A percentile compares a stretch with the other conserved stretches of the same genome.
These are phyloP conservation scores for Hirsutella minnesotensis DNA, from an alignment of 2,329 filamentous ascomycete genomes.

Conservation along the genomic window DNA sequence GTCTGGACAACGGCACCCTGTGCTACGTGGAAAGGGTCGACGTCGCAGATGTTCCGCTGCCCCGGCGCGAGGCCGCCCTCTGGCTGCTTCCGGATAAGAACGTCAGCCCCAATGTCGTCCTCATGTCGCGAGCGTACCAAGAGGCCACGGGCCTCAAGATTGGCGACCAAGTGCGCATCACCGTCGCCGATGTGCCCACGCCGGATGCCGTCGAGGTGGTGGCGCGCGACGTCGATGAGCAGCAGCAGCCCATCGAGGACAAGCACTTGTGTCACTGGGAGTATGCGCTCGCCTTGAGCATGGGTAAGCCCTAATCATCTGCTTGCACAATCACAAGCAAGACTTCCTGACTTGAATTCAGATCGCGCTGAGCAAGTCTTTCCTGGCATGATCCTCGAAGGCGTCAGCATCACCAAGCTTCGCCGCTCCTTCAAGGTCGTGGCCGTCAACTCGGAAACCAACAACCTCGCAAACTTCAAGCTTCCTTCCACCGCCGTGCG, in stretches of 20 bases:
- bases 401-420: slow-evolving; percentile 25
- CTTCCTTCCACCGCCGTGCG: slow-evolving; percentile 23
- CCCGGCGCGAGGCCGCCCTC: slow-evolving; percentile 32
- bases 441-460: slow-evolving; percentile 40
- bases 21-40: slow-evolving; percentile 27
- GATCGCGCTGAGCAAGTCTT: slow-evolving; percentile 56
- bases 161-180: slow-evolving; percentile 50
- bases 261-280: slow-evolving; percentile 25
- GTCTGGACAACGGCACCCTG: slow-evolving; percentile 27
- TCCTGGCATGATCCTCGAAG: slow-evolving; percentile 59
- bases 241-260: slow-evolving; percentile 4
- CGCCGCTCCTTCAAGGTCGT: slow-evolving; percentile 38
- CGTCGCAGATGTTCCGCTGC: slow-evolving; percentile 7
- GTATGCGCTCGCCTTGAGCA: slow-evolving; percentile 17
- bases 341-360: slow-evolving; percentile 16
- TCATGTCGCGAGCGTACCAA: slow-evolving; percentile 64
- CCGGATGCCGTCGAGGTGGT: slow-evolving; percentile 45
- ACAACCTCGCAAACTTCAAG: slow-evolving; percentile 31
- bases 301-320: slow-evolving; percentile 19
- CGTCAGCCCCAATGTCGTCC: slow-evolving; percentile 53
- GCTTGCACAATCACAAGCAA: no score
- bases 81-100: slow-evolving; percentile 45
- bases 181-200: slow-evolving; percentile 38
- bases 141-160: slow-evolving; percentile 62
- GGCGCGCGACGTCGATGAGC: slow-evolving; percentile 44